Percentiles rank a stretch among this genome's conserved stretches.
Conservation (phyloP, 1,284 basidiomycete genomes). For the Mycena citricolor region DNA sequence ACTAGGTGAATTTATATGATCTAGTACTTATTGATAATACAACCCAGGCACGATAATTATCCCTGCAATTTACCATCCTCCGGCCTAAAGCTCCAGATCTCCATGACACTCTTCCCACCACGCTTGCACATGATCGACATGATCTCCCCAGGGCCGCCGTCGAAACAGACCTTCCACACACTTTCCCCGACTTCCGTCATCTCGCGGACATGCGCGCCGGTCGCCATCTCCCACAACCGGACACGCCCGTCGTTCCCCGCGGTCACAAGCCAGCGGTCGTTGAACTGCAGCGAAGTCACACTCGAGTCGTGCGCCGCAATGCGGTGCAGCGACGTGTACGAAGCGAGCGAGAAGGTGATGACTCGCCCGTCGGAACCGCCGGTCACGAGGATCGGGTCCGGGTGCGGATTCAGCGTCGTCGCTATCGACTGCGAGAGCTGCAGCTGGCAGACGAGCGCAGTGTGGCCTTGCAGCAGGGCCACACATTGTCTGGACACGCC, state of each 20-base stretch:
- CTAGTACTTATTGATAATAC: no score
- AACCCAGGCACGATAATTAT: no score
- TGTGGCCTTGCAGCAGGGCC: slow-evolving; percentile 90
- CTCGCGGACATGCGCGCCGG: slow-evolving; percentile 74
- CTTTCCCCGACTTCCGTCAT: slow-evolving; percentile 75
- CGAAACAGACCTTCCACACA: slow-evolving; percentile 86
- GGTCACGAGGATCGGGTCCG: slow-evolving; percentile 65
- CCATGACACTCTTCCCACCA: slow-evolving; percentile 85
- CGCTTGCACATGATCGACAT: slow-evolving; percentile 85
- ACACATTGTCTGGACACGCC: slow-evolving; percentile 65
- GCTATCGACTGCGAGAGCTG: slow-evolving; percentile 66
- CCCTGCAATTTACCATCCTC: no score
- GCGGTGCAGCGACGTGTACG: slow-evolving; percentile 42
- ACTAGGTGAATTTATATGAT: no score
- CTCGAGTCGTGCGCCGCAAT: slow-evolving; percentile 87
- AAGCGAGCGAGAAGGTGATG: slow-evolving; percentile 79
- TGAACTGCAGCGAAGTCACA: slow-evolving; percentile 89
- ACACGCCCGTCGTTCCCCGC: slow-evolving; percentile 93
- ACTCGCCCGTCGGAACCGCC: slow-evolving; percentile 94
- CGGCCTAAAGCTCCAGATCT: slow-evolving; percentile 77
- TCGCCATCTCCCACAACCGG: slow-evolving; percentile 78
- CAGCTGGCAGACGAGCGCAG: slow-evolving; percentile 91
- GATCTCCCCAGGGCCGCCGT: slow-evolving; percentile 48
- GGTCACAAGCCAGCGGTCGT: slow-evolving; percentile 76
- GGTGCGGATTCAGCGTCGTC: slow-evolving; percentile 24